Conservation (phyloP, 768 basidiomycete genomes). For the Naganishia antarctica region DNA sequence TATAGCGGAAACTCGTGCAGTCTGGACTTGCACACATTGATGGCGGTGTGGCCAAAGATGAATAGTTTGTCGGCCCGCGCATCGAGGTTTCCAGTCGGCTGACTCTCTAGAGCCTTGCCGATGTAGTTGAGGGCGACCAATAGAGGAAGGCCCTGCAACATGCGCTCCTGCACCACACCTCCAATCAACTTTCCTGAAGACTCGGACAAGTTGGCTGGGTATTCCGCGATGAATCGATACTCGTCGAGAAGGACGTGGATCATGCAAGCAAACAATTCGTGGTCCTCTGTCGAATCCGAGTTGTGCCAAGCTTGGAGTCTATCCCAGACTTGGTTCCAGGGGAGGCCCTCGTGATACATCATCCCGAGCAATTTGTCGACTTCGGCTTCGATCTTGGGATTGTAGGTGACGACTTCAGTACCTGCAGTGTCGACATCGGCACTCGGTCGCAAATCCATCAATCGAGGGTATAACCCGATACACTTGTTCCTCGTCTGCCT, state of each 20-base stretch:
- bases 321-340: slow-evolving; percentile 87
- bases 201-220: slow-evolving; percentile 83
- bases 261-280: slow-evolving; percentile 99
- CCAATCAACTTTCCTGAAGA: slow-evolving; percentile 97
- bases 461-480: slow-evolving; percentile 87
- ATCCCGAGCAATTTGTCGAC: slow-evolving; percentile 94
- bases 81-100: slow-evolving; percentile 69
- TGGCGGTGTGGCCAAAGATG: slow-evolving; percentile 88
- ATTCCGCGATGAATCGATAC: slow-evolving; percentile 98
- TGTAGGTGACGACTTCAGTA: slow-evolving; percentile 78
- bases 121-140: slow-evolving; percentile 96
- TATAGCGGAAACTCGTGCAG: slow-evolving; percentile 87
- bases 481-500: slow-evolving; percentile 87
- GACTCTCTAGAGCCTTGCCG: slow-evolving; percentile 83
- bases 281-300: slow-evolving; percentile 75
- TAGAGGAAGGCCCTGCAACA: slow-evolving; percentile 89
- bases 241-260: slow-evolving; percentile 99
- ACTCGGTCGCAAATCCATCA: slow-evolving; percentile 81
- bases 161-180: slow-evolving; percentile 84
- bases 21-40: slow-evolving; percentile 77
- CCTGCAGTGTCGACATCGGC: slow-evolving; percentile 78
- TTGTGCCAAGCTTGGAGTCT: slow-evolving; percentile 80
- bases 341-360: slow-evolving; percentile 93
- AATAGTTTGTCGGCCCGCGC: slow-evolving; percentile 56
- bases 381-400: slow-evolving; percentile 81